Evolutionary conservation across 2,329 filamentous ascomycete genomes (phyloP).

Genomic region (Alternaria novae-zelandiae): DNA sequence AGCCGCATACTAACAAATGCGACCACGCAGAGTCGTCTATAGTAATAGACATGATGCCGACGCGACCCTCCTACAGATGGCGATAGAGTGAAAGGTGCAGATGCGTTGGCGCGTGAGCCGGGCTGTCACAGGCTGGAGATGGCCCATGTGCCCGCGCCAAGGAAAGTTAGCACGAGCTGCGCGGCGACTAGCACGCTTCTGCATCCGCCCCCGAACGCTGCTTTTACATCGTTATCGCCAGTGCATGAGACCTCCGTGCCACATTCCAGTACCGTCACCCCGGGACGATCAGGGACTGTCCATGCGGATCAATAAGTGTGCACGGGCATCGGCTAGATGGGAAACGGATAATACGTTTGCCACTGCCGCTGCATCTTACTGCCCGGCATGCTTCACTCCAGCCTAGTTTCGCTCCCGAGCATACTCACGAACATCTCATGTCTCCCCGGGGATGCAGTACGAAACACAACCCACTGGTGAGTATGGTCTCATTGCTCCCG

Average conservation of each 20-base stretch:
- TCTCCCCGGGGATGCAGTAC: not conserved
- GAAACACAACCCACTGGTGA: not conserved
- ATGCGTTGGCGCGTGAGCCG: not conserved
- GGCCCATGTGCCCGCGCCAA: not conserved
- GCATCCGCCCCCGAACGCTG: not conserved
- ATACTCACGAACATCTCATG: not conserved
- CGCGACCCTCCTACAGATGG: not conserved
- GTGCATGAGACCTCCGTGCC: not conserved
- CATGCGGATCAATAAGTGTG: not conserved
- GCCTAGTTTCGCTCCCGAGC: not conserved
- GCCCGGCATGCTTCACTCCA: not conserved
- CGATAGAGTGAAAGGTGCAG: not conserved
- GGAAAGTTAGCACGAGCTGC: not conserved
- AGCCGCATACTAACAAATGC: not conserved
- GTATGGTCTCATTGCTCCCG: not conserved
- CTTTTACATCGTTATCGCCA: not conserved
- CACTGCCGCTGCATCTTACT: not conserved
- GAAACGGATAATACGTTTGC: not conserved
- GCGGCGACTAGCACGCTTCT: not conserved
- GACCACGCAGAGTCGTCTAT: not conserved
- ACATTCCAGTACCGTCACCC: no score
- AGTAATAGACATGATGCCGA: not conserved
- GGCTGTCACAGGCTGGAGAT: not conserved
- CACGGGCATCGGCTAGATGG: not conserved
- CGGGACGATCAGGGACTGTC: no score